Evolutionary conservation across 768 basidiomycete genomes (phyloP).

Genomic region (Rhodotorula toruloides): DNA sequence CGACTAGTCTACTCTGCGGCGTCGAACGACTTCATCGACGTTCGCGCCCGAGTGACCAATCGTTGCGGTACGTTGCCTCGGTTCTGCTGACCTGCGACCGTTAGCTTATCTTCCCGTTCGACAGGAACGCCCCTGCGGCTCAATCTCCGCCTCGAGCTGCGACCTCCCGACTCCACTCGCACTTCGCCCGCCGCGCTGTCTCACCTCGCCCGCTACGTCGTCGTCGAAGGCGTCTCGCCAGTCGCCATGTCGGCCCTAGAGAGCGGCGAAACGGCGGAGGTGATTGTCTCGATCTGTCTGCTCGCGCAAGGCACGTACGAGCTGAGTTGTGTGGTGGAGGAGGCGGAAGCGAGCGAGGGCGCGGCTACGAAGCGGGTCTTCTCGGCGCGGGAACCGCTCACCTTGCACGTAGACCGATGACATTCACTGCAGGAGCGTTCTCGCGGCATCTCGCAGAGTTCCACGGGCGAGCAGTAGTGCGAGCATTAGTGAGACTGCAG

Average conservation of each 20-base stretch:
- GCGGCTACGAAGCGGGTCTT: background rate
- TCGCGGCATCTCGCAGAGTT: background rate
- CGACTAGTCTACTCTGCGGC: slow-evolving; percentile 51
- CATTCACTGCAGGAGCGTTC: background rate
- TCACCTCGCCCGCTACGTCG: slow-evolving; percentile 61
- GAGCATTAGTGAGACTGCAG: no score
- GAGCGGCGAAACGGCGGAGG: slow-evolving; percentile 54
- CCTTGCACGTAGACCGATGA: slow-evolving; percentile 17
- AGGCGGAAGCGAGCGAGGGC: slow-evolving; percentile 37
- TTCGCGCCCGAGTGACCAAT: slow-evolving; percentile 60
- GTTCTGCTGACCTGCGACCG: background rate
- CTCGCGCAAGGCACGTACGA: slow-evolving; percentile 64
- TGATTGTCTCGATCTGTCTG: slow-evolving; percentile 65
- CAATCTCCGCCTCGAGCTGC: slow-evolving; percentile 50
- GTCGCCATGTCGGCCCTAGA: slow-evolving; percentile 61
- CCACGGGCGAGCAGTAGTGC: background rate
- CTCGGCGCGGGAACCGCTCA: slow-evolving; percentile 19
- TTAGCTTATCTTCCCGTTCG: background rate
- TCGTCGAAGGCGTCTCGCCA: slow-evolving; percentile 63
- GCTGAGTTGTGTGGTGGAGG: slow-evolving; percentile 46
- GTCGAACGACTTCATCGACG: slow-evolving; percentile 61
- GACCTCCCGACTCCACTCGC: slow-evolving; percentile 55
- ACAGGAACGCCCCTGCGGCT: slow-evolving; percentile 5
- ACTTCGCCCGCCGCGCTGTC: slow-evolving; percentile 49
- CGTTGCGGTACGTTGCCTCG: slow-evolving; percentile 56